Percentiles rank a stretch among this genome's conserved stretches.
phyloP scores from a whole-genome alignment of 768 basidiomycete species.

The Psilocybe azurescens region DNA sequence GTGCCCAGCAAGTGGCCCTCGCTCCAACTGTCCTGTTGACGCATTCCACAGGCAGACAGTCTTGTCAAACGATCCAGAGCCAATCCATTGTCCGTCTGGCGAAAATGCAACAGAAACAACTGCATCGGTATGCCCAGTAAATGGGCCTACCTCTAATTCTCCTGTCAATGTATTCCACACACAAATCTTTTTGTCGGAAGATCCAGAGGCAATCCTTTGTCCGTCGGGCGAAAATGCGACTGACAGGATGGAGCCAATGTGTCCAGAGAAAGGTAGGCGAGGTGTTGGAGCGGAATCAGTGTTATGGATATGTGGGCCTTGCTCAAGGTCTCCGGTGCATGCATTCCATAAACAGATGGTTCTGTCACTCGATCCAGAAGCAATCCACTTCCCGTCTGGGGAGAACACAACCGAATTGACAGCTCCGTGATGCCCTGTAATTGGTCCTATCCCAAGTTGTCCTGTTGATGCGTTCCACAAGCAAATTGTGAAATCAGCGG shows the following conservation, averaged over 20 bases:
- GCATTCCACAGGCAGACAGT: neutral
- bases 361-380: constrained; percentile 40
- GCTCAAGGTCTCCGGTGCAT: neutral
- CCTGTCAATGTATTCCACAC: constrained; percentile 35
- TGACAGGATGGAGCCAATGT: constrained; percentile 16
- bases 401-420: constrained; percentile 25
- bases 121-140: neutral
- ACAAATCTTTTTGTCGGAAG: constrained; percentile 37
- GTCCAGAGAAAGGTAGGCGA: constrained; percentile 3
- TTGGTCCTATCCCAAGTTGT: neutral
- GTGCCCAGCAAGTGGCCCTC: neutral
- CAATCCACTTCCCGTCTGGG: constrained; percentile 28
- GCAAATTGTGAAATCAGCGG: constrained; percentile 1
- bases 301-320: too few species aligned
- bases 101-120: constrained; percentile 2
- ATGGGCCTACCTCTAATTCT: neutral
- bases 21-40: neutral
- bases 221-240: constrained; percentile 27
- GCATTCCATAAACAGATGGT: constrained; percentile 25
- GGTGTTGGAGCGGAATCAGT: too few species aligned
- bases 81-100: constrained; percentile 4
- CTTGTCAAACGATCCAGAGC: neutral
- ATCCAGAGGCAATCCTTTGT: constrained; percentile 38
- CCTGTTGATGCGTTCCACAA: constrained; percentile 4
- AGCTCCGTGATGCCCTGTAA: neutral